phyloP scores from a whole-genome alignment of 306 rosid genomes.

The Trifolium pratense region DNA sequence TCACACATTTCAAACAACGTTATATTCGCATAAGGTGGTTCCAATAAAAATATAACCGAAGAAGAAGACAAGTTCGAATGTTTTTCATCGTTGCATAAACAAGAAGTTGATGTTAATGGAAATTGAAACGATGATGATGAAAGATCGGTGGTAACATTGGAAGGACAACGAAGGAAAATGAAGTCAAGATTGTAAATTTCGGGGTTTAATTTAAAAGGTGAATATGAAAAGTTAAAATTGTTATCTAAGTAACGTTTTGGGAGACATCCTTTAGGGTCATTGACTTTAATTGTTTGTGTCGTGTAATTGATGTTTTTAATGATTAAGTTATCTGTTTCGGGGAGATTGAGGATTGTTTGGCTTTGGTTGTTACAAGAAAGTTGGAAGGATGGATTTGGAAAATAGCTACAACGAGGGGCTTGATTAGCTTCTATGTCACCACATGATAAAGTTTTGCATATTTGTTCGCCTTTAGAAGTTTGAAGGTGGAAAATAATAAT shows the following conservation, averaged over 20 bases:
- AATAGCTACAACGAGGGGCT: conserved; percentile 25
- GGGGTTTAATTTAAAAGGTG: conserved; percentile 1
- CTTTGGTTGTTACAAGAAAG: conserved; percentile 12
- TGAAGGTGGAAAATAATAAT: conserved; percentile 19
- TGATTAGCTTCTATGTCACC: conserved; percentile 29
- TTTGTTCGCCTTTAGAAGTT: background rate
- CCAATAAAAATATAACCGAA: background rate
- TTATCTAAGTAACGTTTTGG: conserved; percentile 7
- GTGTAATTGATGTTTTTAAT: conserved; percentile 18
- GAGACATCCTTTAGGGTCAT: conserved; percentile 42
- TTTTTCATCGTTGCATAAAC: conserved; percentile 37
- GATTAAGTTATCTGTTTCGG: conserved; percentile 7
- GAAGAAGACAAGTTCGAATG: background rate
- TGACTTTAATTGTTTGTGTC: conserved; percentile 32
- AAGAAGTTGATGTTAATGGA: conserved; percentile 11
- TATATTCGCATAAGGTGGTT: background rate
- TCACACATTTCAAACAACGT: conserved; percentile 29
- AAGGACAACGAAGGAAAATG: conserved; percentile 56
- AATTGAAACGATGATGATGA: background rate
- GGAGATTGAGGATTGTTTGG: conserved; percentile 33
- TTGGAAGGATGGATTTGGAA: conserved; percentile 25
- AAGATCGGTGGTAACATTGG: background rate
- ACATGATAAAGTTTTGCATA: conserved; percentile 20
- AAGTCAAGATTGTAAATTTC: background rate
- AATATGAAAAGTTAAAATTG: background rate